These are phyloP conservation scores for Mycena floridula DNA, from an alignment of 768 basidiomycete genomes.

Conservation along the genomic window DNA sequence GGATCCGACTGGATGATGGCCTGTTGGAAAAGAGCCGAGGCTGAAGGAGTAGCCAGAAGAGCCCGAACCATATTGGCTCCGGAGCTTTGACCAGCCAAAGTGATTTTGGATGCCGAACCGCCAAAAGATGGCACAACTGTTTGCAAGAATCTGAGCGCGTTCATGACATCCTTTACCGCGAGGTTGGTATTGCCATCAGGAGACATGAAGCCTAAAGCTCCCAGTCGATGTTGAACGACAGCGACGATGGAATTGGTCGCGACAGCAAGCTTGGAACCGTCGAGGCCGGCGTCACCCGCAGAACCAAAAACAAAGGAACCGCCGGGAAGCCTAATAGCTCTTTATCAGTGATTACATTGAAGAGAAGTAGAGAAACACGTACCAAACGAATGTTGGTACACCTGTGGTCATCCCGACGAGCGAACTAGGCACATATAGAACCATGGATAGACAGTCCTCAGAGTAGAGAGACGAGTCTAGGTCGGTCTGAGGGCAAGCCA, in stretches of 20 bases:
- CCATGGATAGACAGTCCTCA: constrained; percentile 82
- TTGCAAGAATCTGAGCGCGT: constrained; percentile 58
- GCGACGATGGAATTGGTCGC: constrained; percentile 73
- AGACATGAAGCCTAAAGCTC: constrained; percentile 70
- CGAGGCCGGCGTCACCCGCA: constrained; percentile 64
- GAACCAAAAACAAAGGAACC: constrained; percentile 75
- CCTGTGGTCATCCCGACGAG: constrained; percentile 23
- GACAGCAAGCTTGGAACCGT: constrained; percentile 69
- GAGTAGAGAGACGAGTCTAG: constrained; percentile 42
- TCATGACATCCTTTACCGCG: constrained; percentile 63
- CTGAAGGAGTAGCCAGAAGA: constrained; percentile 67
- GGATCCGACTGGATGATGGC: constrained; percentile 86
- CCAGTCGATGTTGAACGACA: constrained; percentile 81
- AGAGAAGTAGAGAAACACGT: constrained; percentile 13
- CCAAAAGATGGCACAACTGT: constrained; percentile 57
- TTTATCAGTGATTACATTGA: background rate
- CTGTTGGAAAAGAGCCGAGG: constrained; percentile 63
- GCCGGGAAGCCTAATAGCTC: constrained; percentile 73
- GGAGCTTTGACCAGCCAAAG: constrained; percentile 77
- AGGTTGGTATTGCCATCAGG: constrained; percentile 68
- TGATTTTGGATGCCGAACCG: constrained; percentile 59
- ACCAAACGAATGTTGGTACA: constrained; percentile 59
- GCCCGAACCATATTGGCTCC: constrained; percentile 77
- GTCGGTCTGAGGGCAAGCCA: constrained; percentile 64
- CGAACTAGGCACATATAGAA: constrained; percentile 59